A percentile compares a stretch with the other conserved stretches of the same genome.
These are phyloP conservation scores for Hypoxylon sp. DNA, from an alignment of 2,329 filamentous ascomycete genomes.

Conservation along the genomic window DNA sequence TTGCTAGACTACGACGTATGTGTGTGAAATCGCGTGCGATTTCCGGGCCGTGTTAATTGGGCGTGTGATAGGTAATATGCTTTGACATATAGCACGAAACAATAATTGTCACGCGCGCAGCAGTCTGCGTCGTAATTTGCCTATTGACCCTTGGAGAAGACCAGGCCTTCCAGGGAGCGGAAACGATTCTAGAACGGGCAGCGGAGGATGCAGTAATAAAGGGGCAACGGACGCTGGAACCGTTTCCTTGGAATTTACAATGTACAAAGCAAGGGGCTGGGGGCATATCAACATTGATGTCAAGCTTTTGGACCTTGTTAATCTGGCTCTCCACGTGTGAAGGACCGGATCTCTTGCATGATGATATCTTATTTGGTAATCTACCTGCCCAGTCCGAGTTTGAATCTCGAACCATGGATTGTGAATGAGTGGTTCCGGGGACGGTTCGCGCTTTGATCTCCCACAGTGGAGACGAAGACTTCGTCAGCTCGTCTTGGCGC, in stretches of 20 bases:
- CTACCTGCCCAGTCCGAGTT: slow-evolving; percentile 11
- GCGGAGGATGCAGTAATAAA: slow-evolving; percentile 21
- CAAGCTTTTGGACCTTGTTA: slow-evolving; percentile 9
- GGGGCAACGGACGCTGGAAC: slow-evolving; percentile 21
- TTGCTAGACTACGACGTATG: slow-evolving; percentile 1
- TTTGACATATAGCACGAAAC: slow-evolving; percentile 29
- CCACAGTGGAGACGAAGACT: slow-evolving; percentile 13
- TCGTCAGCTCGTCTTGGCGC: slow-evolving; percentile 34
- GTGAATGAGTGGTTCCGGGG: slow-evolving; percentile 30
- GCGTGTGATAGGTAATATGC: slow-evolving; percentile 5
- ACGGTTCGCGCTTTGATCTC: slow-evolving; percentile 34
- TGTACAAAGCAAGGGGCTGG: not conserved
- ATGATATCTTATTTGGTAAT: slow-evolving; percentile 25
- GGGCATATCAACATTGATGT: not conserved
- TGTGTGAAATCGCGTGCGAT: slow-evolving; percentile 1
- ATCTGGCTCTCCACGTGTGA: slow-evolving; percentile 9
- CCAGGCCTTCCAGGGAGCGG: not conserved
- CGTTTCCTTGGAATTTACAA: slow-evolving; percentile 15
- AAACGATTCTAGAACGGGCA: slow-evolving; percentile 32
- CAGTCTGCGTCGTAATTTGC: slow-evolving; percentile 5
- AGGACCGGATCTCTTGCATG: slow-evolving; percentile 18
- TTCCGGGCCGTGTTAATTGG: slow-evolving; percentile 7
- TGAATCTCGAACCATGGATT: slow-evolving; percentile 26
- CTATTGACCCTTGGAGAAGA: slow-evolving; percentile 7
- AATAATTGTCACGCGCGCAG: slow-evolving; percentile 23